A percentile compares a stretch with the other conserved stretches of the same genome.
Conservation (phyloP, 371 early-diverging fungal genomes). For the Chytridiales sp. region DNA sequence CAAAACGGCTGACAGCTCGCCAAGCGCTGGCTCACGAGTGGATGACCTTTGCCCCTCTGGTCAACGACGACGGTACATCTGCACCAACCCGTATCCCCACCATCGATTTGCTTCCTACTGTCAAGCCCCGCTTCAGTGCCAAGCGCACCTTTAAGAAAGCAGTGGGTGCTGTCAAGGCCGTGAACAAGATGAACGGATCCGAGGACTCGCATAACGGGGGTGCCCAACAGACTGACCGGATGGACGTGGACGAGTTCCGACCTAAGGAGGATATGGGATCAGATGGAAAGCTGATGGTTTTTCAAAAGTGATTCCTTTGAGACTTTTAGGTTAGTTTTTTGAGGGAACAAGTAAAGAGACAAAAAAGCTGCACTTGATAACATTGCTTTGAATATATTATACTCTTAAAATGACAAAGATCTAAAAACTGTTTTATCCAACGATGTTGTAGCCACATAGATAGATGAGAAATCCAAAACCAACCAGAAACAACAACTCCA, state of each 20-base stretch:
- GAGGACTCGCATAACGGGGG: not conserved
- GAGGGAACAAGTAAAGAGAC: too few relatives aligned
- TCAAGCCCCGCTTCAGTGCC: slow-evolving; percentile 41
- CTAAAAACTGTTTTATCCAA: too few relatives aligned
- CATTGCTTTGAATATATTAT: too few relatives aligned
- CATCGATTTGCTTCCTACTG: slow-evolving; percentile 66
- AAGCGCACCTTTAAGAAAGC: slow-evolving; percentile 36
- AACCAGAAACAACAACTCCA: too few relatives aligned
- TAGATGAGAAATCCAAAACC: too few relatives aligned
- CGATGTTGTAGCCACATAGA: too few relatives aligned
- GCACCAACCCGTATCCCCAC: slow-evolving; percentile 39
- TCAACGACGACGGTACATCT: slow-evolving; percentile 60
- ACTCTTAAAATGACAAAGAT: too few relatives aligned
- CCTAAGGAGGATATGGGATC: not conserved
- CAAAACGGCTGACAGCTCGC: slow-evolving; percentile 71
- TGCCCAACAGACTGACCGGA: not conserved
- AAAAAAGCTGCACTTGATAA: too few relatives aligned
- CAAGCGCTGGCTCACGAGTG: slow-evolving; percentile 85
- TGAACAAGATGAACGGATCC: slow-evolving; percentile 30
- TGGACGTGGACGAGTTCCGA: not conserved
- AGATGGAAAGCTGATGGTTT: slow-evolving; percentile 7
- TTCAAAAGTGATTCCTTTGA: too few relatives aligned
- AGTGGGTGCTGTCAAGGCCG: slow-evolving; percentile 37
- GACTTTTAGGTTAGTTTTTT: too few relatives aligned
- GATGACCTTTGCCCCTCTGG: slow-evolving; percentile 52